Percentiles rank a stretch among this genome's conserved stretches.
phyloP scores from a whole-genome alignment of 2,329 filamentous ascomycete genomes.

The Pseudogymnoascus sp. region DNA sequence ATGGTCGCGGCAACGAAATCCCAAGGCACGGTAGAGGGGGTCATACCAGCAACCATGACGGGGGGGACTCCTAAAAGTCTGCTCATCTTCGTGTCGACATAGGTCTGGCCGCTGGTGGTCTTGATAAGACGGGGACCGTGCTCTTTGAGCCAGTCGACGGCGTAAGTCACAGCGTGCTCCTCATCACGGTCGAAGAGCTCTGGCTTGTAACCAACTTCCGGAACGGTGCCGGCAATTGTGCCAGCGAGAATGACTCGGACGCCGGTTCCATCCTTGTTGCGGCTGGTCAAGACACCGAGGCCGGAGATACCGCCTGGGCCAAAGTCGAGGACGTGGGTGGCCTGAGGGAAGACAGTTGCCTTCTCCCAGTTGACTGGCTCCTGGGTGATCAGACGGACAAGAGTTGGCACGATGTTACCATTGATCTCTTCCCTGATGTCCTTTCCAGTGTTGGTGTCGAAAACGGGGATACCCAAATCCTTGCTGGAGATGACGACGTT shows the following conservation, averaged over 20 bases:
- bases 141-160: conserved; percentile 95
- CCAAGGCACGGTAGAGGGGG: conserved; percentile 79
- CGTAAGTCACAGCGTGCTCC: conserved; percentile 88
- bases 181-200: conserved; percentile 96
- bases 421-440: conserved; percentile 65
- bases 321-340: conserved; percentile 93
- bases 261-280: conserved; percentile 97
- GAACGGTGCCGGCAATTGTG: conserved; percentile 80
- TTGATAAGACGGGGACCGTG: conserved; percentile 88
- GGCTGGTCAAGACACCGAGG: conserved; percentile 89
- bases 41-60: conserved; percentile 90
- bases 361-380: conserved; percentile 95
- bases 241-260: conserved; percentile 94
- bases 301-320: conserved; percentile 95
- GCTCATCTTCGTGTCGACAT: conserved; percentile 95
- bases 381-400: conserved; percentile 88
- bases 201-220: conserved; percentile 93
- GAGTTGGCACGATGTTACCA: conserved; percentile 73
- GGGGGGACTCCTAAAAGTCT: conserved; percentile 76
- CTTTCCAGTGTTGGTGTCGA: conserved; percentile 78
- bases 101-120: conserved; percentile 81
- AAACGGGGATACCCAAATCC: conserved; percentile 75
- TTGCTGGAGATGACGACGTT: conserved; percentile 67
- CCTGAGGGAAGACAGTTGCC: conserved; percentile 80
- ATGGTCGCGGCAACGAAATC: conserved; percentile 88